Evolutionary conservation across 495 filamentous ascomycete species (phyloP), one percentile per base, ranked within the genome.

Genomic region (Poronia punctata): DNA sequence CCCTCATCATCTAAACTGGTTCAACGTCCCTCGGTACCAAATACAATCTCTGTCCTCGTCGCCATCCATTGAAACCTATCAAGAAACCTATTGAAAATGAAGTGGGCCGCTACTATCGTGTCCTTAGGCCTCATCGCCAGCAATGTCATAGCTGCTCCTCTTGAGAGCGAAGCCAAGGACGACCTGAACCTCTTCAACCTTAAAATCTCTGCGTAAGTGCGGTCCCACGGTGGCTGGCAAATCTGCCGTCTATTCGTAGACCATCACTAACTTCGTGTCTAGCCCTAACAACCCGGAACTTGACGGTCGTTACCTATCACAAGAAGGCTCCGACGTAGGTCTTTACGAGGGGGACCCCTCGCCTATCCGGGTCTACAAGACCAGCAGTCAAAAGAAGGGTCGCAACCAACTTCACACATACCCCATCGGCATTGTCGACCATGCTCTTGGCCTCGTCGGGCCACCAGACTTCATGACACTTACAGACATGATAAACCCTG

Each of bases 391-490:
- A 19, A 53, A 52, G 34, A 21, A 40, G 17, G 56, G 56, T 15
- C 38, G 30, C 23, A 53, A 27, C 12, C 54, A 65, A 46, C 55
- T 68, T 30, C 65, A 61, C 53, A 58, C 54, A 21, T 59, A 60
- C 43, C 53, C 59, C 12, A 32, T 53, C 7, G 50, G 50, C 33
- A 48, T 50, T 22, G 41, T 54, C 24, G 61, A 59, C 55, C 49
- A 57, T 35, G 46, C 54, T 9, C 48, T 68, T 24, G 60, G 54
- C 7, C 56, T 68, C 9, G 21, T 62, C 7, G 65, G 65, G 18
- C 46, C 45, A 11, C 46, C 56, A 38, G 52, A 56, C 38, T 48
- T 66, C 40, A 46, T 64, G 28, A 55, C 49, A 39, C 48, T 66
- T 15, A 52, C 52, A 20, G 48, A 56, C 43, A 48, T 67, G 34